Percentiles rank a stretch among this genome's conserved stretches.
Evolutionary conservation across 768 basidiomycete genomes (phyloP).

Genomic region (Xerocomellus amylosporus): DNA sequence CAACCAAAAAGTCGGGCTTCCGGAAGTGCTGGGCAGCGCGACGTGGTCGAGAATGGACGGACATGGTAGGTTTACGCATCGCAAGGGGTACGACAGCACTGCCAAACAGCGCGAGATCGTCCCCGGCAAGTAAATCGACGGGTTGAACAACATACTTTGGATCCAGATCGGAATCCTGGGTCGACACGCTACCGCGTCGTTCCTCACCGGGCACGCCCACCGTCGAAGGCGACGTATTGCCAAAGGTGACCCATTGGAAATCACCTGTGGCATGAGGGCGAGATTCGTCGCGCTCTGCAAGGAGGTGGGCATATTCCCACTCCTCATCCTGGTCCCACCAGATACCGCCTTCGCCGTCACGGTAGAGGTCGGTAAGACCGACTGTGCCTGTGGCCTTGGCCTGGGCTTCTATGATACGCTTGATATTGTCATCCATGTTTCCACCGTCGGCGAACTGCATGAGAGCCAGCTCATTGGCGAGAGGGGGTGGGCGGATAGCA

Average conservation of each 20-base stretch:
- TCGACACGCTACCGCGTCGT: slow-evolving; percentile 47
- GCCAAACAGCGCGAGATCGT: slow-evolving; percentile 37
- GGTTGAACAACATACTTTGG: slow-evolving; percentile 47
- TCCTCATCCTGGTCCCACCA: slow-evolving; percentile 76
- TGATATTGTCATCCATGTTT: slow-evolving; percentile 49
- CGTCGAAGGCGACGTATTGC: slow-evolving; percentile 19
- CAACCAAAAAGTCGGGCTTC: slow-evolving; percentile 36
- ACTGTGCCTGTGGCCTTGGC: slow-evolving; percentile 42
- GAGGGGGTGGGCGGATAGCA: slow-evolving; percentile 43
- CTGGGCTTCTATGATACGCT: slow-evolving; percentile 52
- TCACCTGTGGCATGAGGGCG: slow-evolving; percentile 27
- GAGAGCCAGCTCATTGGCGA: slow-evolving; percentile 63
- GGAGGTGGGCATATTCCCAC: slow-evolving; percentile 62
- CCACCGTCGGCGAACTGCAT: slow-evolving; percentile 73
- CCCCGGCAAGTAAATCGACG: slow-evolving; percentile 28
- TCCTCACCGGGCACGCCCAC: slow-evolving; percentile 23
- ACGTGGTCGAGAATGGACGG: slow-evolving; percentile 36
- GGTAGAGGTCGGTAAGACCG: slow-evolving; percentile 50
- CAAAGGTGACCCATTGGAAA: slow-evolving; percentile 46
- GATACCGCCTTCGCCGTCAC: slow-evolving; percentile 58
- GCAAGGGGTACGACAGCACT: slow-evolving; percentile 23
- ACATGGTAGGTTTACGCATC: slow-evolving; percentile 31
- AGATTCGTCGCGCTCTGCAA: slow-evolving; percentile 38
- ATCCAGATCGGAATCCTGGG: slow-evolving; percentile 54
- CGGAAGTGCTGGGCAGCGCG: slow-evolving; percentile 37